Base-by-base conservation (phyloP, 1,284 basidiomycete genomes). In the Trichosporon sp. region DNA sequence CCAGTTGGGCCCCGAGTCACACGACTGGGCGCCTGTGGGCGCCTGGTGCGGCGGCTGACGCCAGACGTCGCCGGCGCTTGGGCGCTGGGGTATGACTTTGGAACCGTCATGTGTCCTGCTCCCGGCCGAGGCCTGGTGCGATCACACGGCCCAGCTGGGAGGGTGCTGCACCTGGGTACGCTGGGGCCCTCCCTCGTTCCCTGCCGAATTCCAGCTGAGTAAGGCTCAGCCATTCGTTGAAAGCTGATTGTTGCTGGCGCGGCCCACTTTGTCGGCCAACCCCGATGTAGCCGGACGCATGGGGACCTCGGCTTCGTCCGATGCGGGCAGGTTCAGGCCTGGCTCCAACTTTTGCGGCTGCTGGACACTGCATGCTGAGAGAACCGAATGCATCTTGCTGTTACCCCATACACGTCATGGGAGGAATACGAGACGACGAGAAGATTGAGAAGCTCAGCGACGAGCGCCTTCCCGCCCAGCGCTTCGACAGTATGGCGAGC, bases 301-400 rank as follows among this genome's bases (percentile, higher is more conserved):
- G 54, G 54, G 54, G 14, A 16, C 12, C 59, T 37, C 59, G 59
- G 59, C 31, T 63, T 59, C 21, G 31, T 12, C 54, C 54, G 54
- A 59, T 12, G 5, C 35, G 35, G 35, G 6, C 8, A 7, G 35
- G 6, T 10, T 37, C 6, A 2, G 8, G 4, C 3, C 19, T 19
- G 26, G 31, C 21, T 46, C 43, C 51, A 54, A 63, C 21, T 63
- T 63, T 63, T 63, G 31, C 19, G 19, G 48, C 48, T 51, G 48
- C 26, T 26, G 26, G 26, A 26, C 48, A 51, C 4, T 19, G 48
- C 48, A 21, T 54, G 51, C 51, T 21, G 16, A 19, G n/a, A 51
- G 4, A 7, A n/a, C n/a, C 19, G 5, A 51, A 21, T 54, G 51
- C 51, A 54, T 54, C 7, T 54, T 54, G 51, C n/a, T 5, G 51